These are phyloP conservation scores for Nidularia sp. DNA, from an alignment of 768 basidiomycete species.

Conservation along the genomic window DNA sequence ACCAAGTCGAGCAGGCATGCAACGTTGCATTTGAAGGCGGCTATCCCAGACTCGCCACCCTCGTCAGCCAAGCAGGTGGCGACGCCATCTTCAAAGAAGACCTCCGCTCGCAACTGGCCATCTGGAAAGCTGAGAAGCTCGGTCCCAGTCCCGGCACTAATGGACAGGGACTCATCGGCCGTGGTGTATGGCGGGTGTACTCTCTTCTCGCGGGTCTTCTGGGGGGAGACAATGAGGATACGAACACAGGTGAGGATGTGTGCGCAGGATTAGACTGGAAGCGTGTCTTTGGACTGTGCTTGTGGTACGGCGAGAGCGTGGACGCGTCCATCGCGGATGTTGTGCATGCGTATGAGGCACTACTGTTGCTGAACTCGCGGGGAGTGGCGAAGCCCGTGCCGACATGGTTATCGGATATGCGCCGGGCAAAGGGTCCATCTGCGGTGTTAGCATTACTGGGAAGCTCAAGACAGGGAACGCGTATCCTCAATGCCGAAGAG, in stretches of 20 bases:
- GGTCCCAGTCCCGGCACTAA: constrained; percentile 28
- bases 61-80: constrained; percentile 84
- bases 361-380: constrained; percentile 24
- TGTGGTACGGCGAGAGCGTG: constrained; percentile 83
- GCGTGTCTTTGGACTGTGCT: constrained; percentile 80
- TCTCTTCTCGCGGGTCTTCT: constrained; percentile 75
- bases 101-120: constrained; percentile 66
- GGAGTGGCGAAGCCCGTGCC: constrained; percentile 34
- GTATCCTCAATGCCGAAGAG: constrained; percentile 7
- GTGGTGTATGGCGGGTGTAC: constrained; percentile 74
- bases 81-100: constrained; percentile 72
- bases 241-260: constrained; percentile 37
- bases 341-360: constrained; percentile 57
- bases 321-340: constrained; percentile 69
- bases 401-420: constrained; percentile 10
- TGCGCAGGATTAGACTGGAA: constrained; percentile 88
- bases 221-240: constrained; percentile 50
- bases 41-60: constrained; percentile 81
- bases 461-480: constrained; percentile 10
- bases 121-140: constrained; percentile 72
- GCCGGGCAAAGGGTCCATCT: constrained; percentile 24
- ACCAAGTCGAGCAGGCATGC: constrained; percentile 84
- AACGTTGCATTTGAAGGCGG: constrained; percentile 69
- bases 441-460: neutral
- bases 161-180: constrained; percentile 36